These are phyloP conservation scores for Aeminium ludgeri DNA, from an alignment of 495 filamentous ascomycete genomes.

Conservation along the genomic window DNA sequence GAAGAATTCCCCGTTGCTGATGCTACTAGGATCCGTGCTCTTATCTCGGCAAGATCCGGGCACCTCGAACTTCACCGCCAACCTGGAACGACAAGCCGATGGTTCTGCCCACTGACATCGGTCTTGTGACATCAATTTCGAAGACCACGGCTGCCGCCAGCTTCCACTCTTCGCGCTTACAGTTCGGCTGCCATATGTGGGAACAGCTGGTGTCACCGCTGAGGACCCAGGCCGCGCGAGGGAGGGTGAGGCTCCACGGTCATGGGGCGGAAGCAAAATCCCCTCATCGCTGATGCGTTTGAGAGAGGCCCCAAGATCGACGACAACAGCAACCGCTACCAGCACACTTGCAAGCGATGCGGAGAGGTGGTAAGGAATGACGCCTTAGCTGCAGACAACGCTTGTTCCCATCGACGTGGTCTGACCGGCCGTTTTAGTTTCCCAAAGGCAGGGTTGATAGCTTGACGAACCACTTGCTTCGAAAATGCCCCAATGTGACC, in stretches of 20 bases:
- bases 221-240: neutral
- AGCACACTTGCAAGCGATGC: conserved; percentile 72
- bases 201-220: conserved; percentile 1
- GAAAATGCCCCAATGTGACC: conserved; percentile 45
- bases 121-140: too few relatives aligned
- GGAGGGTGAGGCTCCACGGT: too few relatives aligned
- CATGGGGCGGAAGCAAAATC: conserved; percentile 72
- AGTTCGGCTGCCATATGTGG: too few relatives aligned
- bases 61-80: too few relatives aligned
- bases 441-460: conserved; percentile 72
- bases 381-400: neutral
- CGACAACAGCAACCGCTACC: conserved; percentile 73
- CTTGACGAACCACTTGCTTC: conserved; percentile 57
- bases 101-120: too few relatives aligned
- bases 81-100: too few relatives aligned
- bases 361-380: conserved; percentile 39
- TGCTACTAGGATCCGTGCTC: too few relatives aligned
- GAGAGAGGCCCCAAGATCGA: conserved; percentile 64
- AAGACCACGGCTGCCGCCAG: too few relatives aligned
- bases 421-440: conserved; percentile 30
- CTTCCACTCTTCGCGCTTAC: too few relatives aligned
- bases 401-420: neutral
- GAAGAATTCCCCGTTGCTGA: too few relatives aligned
- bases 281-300: conserved; percentile 69
- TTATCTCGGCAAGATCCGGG: too few relatives aligned